A percentile compares a stretch with the other conserved stretches of the same genome.
Evolutionary conservation across 2,329 filamentous ascomycete species (phyloP).

Genomic region (Thermothelomyces thermophilus): DNA sequence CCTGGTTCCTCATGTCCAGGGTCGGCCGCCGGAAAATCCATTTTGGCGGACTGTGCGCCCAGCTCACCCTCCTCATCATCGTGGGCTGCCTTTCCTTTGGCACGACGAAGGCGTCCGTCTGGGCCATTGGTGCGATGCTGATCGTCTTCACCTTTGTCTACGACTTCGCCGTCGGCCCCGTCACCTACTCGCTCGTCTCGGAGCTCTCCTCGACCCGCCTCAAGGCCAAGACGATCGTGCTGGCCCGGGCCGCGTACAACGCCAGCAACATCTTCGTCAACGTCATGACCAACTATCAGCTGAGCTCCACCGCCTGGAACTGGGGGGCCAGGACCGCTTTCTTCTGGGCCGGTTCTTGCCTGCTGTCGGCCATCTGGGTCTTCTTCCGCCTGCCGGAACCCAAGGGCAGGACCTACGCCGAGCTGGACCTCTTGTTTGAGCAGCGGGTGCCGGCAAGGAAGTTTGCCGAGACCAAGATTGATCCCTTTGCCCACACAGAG

Average conservation of each 20-base stretch:
- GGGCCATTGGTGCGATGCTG: constrained; percentile 22
- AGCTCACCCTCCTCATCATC: constrained; percentile 37
- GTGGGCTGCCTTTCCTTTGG: constrained; percentile 34
- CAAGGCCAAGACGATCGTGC: constrained; percentile 41
- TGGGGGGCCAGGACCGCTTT: constrained; percentile 35
- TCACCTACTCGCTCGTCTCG: constrained; percentile 25
- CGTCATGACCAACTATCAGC: constrained; percentile 21
- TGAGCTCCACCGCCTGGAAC: constrained; percentile 29
- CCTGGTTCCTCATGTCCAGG: constrained; percentile 36
- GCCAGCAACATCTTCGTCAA: constrained; percentile 32
- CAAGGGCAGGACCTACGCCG: constrained; percentile 27
- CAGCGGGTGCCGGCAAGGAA: constrained; percentile 17
- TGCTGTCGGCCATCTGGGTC: constrained; percentile 38
- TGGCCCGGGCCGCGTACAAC: constrained; percentile 28
- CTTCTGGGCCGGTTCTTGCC: constrained; percentile 32
- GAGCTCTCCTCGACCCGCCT: constrained; percentile 28
- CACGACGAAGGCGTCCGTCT: constrained; percentile 14
- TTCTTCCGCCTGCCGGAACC: constrained; percentile 38
- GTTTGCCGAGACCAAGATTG: constrained; percentile 12
- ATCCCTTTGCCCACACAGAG: constrained; percentile 3
- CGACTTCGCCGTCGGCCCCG: constrained; percentile 26
- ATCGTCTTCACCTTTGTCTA: constrained; percentile 23
- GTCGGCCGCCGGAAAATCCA: constrained; percentile 42
- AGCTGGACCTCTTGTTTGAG: constrained; percentile 30
- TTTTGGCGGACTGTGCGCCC: constrained; percentile 34